phyloP scores from a whole-genome alignment of 2,329 filamentous ascomycete genomes.

The Thelonectria discophora region DNA sequence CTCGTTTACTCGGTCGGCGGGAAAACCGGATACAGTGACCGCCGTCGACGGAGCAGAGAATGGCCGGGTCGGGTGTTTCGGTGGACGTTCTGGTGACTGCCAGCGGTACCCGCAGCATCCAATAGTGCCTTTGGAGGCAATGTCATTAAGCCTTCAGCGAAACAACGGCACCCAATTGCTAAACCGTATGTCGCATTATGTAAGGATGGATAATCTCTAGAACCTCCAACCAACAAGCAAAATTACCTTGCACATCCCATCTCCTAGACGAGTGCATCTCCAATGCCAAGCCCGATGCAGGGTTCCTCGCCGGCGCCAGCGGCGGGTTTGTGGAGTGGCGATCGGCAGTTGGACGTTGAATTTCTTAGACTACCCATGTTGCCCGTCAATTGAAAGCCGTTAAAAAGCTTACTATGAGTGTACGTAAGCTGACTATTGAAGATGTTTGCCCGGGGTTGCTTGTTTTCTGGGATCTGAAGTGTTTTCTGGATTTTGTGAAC shows the following conservation, averaged over 20 bases:
- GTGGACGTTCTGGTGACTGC: too few relatives aligned
- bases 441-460: neutral
- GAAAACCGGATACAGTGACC: too few relatives aligned
- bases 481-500: too few relatives aligned
- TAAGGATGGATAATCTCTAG: neutral
- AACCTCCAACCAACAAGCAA: neutral
- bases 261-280: neutral
- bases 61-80: too few relatives aligned
- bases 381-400: too few relatives aligned
- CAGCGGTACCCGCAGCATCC: too few relatives aligned
- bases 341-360: neutral
- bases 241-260: neutral
- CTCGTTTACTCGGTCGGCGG: too few relatives aligned
- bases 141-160: neutral
- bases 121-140: too few relatives aligned
- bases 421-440: neutral
- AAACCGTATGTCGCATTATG: neutral
- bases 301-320: slow-evolving; percentile 17
- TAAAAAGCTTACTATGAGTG: neutral
- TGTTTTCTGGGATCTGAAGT: neutral
- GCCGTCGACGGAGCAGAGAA: too few relatives aligned
- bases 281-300: slow-evolving; percentile 1
- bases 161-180: neutral
- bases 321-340: neutral
- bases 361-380: neutral